phyloP scores from a whole-genome alignment of 345 rosid species.

The Pistacia atlantica region DNA sequence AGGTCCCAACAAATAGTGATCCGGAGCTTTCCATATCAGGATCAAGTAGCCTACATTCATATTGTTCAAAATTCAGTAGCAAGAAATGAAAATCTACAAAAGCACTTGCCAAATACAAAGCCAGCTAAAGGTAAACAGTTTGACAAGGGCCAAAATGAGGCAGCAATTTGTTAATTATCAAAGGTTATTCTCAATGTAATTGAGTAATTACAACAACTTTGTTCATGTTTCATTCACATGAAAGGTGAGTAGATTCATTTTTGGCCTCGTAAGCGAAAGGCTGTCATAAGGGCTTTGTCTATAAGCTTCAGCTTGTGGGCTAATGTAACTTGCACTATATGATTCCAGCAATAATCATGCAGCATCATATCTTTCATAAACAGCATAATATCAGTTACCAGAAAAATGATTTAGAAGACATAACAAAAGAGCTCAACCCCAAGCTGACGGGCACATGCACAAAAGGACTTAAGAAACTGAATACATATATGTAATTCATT shows the following conservation, averaged over 20 bases:
- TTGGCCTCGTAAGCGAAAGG: no score
- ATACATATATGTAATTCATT: background rate
- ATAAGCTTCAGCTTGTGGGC: no score
- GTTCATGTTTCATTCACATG: no score
- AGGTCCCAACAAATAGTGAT: constrained; percentile 89
- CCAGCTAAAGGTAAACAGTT: background rate
- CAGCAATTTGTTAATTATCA: background rate
- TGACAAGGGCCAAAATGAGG: background rate
- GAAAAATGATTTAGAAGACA: background rate
- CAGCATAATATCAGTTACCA: background rate
- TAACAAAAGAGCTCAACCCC: background rate
- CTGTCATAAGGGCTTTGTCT: no score
- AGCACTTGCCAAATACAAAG: background rate
- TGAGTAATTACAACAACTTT: no score
- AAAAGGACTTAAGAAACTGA: background rate
- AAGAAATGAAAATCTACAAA: constrained; percentile 13
- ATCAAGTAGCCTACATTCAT: constrained; percentile 76
- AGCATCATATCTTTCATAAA: background rate
- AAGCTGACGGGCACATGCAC: background rate
- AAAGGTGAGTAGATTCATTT: no score
- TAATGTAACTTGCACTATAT: no score
- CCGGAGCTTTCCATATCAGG: constrained; percentile 91
- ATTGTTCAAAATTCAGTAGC: constrained; percentile 20
- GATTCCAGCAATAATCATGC: background rate
- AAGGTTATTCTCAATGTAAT: background rate